Evolutionary conservation across 768 basidiomycete species (phyloP).

Genomic region (Phlebiopsis flavidoalba): DNA sequence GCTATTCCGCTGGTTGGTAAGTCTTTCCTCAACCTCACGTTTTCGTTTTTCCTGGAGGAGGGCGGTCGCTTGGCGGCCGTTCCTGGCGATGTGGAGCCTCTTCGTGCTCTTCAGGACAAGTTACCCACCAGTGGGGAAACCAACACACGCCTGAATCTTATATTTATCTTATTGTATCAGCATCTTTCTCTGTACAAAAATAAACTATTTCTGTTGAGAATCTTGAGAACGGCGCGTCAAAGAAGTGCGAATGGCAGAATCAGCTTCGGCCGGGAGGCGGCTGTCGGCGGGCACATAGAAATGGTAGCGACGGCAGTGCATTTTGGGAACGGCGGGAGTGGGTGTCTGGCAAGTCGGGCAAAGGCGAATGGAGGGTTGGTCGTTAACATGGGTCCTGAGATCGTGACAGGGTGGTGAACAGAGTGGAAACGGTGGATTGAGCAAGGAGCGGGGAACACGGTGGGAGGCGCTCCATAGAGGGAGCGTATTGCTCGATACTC

Average conservation of each 20-base stretch:
- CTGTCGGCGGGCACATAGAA: not conserved
- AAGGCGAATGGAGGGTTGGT: not conserved
- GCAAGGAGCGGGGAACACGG: not conserved
- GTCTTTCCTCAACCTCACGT: too few species aligned
- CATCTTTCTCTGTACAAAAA: too few species aligned
- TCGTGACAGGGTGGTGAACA: not conserved
- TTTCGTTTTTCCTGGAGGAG: not conserved
- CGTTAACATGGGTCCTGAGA: not conserved
- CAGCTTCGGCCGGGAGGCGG: not conserved
- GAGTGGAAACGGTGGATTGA: not conserved
- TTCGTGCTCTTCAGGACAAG: constrained; percentile 2
- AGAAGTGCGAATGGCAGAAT: not conserved
- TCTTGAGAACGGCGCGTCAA: not conserved
- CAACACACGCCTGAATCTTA: not conserved
- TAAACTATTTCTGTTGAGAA: not conserved
- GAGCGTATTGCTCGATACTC: too few species aligned
- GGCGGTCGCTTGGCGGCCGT: not conserved
- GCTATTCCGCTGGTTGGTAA: too few species aligned
- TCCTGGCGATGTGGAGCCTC: constrained; percentile 5
- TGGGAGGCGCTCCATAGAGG: not conserved
- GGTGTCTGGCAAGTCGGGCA: not conserved
- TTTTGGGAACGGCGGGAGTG: not conserved
- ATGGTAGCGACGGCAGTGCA: not conserved
- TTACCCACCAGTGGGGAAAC: constrained; percentile 1
- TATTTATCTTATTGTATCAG: not conserved